Evolutionary conservation across 768 basidiomycete species (phyloP).

Genomic region (Lactarius indigo): DNA sequence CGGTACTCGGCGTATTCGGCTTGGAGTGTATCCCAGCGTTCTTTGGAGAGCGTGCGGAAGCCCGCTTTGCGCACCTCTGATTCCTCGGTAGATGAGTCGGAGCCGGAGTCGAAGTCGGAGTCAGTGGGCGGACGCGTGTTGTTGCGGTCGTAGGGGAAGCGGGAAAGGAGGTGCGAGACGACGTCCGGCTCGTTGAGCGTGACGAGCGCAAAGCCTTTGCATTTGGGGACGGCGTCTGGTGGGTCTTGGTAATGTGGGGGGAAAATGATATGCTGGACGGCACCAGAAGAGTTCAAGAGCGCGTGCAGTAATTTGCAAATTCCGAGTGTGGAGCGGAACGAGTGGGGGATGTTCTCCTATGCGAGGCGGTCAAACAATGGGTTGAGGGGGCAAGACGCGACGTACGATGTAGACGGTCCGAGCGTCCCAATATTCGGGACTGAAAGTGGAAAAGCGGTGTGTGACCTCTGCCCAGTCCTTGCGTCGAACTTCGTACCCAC

Average conservation of each 20-base stretch:
- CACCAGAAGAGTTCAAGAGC: constrained; percentile 25
- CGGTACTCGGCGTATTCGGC: constrained; percentile 69
- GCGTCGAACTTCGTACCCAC: constrained; percentile 65
- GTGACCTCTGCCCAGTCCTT: constrained; percentile 39
- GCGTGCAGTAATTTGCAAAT: constrained; percentile 39
- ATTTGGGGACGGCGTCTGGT: constrained; percentile 50
- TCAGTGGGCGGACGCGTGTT: background rate
- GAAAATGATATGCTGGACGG: constrained; percentile 51
- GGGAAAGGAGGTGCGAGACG: constrained; percentile 39
- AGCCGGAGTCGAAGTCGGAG: background rate
- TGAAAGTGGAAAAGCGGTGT: constrained; percentile 29
- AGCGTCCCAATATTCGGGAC: constrained; percentile 55
- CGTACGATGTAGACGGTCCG: constrained; percentile 67
- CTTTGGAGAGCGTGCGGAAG: constrained; percentile 53
- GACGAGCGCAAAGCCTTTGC: constrained; percentile 75
- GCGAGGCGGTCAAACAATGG: background rate
- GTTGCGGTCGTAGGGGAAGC: constrained; percentile 60
- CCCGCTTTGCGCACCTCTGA: constrained; percentile 56
- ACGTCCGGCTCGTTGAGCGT: constrained; percentile 44
- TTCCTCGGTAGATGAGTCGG: constrained; percentile 9
- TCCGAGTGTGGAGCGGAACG: constrained; percentile 48
- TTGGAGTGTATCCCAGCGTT: constrained; percentile 59
- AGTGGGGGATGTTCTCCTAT: constrained; percentile 68
- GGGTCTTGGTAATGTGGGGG: constrained; percentile 64
- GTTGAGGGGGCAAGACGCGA: constrained; percentile 8